Conservation (phyloP, 768 basidiomycete genomes). For the Basidioascus undulatus region DNA sequence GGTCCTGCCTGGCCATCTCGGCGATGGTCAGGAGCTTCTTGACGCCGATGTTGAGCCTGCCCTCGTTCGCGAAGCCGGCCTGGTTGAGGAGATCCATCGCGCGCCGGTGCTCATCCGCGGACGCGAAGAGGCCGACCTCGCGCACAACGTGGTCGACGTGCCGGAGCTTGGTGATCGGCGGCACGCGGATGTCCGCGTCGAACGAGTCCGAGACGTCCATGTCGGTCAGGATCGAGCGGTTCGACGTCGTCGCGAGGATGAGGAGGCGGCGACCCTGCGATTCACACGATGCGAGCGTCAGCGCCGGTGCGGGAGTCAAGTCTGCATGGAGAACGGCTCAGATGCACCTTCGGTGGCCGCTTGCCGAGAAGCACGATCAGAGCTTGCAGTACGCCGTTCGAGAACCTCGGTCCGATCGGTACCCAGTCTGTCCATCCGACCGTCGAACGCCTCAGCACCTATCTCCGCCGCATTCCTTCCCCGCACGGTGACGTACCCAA, state of each 20-base stretch:
- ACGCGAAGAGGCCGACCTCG: conserved; percentile 52
- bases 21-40: conserved; percentile 76
- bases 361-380: conserved; percentile 67
- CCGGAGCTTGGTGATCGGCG: conserved; percentile 46
- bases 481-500: conserved; percentile 42
- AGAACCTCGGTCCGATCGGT: conserved; percentile 87
- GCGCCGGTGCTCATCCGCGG: conserved; percentile 28
- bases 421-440: conserved; percentile 74
- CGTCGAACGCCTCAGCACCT: too few relatives aligned
- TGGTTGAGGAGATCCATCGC: conserved; percentile 44
- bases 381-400: conserved; percentile 75
- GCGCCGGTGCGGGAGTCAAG: neutral
- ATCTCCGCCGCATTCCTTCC: neutral
- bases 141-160: conserved; percentile 52
- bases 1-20: conserved; percentile 95
- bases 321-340: neutral
- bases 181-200: conserved; percentile 62
- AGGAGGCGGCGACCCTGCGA: conserved; percentile 65
- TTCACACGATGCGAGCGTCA: neutral
- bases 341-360: conserved; percentile 65
- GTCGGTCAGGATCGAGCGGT: conserved; percentile 60
- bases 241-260: conserved; percentile 75
- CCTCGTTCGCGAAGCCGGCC: conserved; percentile 39
- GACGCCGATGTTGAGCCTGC: conserved; percentile 58
- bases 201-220: conserved; percentile 75